Evolutionary conservation across 2,329 filamentous ascomycete species (phyloP).

Genomic region (Aspergillus fischeri): DNA sequence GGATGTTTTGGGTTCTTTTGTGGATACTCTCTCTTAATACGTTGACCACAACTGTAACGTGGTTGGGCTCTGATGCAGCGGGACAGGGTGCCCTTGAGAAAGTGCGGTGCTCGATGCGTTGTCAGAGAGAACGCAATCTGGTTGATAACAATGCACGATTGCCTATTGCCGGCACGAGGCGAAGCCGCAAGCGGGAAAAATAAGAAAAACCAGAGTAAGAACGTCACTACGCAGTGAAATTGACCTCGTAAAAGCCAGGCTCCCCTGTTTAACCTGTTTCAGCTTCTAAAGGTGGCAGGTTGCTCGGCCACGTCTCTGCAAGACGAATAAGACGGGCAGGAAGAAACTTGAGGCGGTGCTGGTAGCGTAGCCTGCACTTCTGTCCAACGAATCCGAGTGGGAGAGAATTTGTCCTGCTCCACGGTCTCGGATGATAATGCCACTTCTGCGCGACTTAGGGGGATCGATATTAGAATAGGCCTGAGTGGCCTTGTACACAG

Average conservation of each 20-base stretch:
- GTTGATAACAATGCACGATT: slow-evolving; percentile 25
- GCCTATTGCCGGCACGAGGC: slow-evolving; percentile 26
- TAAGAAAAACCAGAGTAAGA: slow-evolving; percentile 4
- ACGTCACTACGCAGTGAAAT: slow-evolving; percentile 20
- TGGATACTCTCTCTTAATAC: slow-evolving; percentile 25
- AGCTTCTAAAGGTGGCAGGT: slow-evolving; percentile 15
- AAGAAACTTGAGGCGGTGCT: slow-evolving; percentile 29
- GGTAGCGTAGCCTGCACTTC: slow-evolving; percentile 14
- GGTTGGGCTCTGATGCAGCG: slow-evolving; percentile 46
- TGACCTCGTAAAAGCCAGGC: slow-evolving; percentile 18
- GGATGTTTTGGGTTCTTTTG: slow-evolving; percentile 33
- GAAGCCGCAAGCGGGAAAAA: neutral
- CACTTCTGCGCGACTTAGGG: slow-evolving; percentile 5
- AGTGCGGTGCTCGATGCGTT: slow-evolving; percentile 39
- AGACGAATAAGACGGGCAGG: slow-evolving; percentile 11
- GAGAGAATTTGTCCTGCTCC: slow-evolving; percentile 11
- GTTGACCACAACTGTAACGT: slow-evolving; percentile 34
- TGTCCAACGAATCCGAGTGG: slow-evolving; percentile 7
- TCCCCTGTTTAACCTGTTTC: slow-evolving; percentile 16
- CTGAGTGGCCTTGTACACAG: slow-evolving; percentile 19
- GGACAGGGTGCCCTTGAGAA: slow-evolving; percentile 33
- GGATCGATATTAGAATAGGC: slow-evolving; percentile 26
- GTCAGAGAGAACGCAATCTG: slow-evolving; percentile 31
- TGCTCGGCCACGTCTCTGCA: slow-evolving; percentile 23
- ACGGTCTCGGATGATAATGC: slow-evolving; percentile 15